phyloP scores from a whole-genome alignment of 176 grass and related monocot species.

The Coix lacrymajobi region DNA sequence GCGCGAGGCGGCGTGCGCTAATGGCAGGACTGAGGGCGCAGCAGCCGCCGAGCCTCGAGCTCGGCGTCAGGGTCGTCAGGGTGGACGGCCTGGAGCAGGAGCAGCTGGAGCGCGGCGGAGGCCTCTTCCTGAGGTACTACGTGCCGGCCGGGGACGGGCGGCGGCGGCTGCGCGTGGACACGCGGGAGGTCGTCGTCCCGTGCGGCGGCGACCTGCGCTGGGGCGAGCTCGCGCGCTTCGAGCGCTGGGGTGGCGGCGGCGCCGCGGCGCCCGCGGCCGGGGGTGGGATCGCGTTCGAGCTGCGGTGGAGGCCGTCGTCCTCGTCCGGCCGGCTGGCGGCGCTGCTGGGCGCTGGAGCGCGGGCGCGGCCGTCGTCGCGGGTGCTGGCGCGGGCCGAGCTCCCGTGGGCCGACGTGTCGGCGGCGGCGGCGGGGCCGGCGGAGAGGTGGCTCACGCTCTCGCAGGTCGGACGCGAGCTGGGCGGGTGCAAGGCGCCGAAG shows the following conservation, averaged over 20 bases:
- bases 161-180: constrained; percentile 54
- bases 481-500: constrained; percentile 27
- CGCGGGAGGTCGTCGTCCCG: constrained; percentile 32
- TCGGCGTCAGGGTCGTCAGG: constrained; percentile 42
- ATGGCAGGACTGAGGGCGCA: constrained; percentile 18
- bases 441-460: constrained; percentile 39
- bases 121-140: constrained; percentile 51
- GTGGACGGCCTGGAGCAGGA: neutral
- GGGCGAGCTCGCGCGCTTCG: constrained; percentile 33
- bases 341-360: neutral
- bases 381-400: constrained; percentile 43
- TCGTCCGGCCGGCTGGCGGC: neutral
- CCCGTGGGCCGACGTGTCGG: constrained; percentile 30
- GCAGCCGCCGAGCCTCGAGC: constrained; percentile 26
- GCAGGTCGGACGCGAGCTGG: neutral
- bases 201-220: constrained; percentile 9
- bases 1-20: too few relatives aligned
- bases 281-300: constrained; percentile 37
- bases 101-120: neutral
- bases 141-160: constrained; percentile 36
- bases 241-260: neutral
- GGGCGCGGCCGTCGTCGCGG: constrained; percentile 23
- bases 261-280: neutral
- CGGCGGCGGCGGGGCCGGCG: neutral
- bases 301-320: constrained; percentile 35